A percentile compares a stretch with the other conserved stretches of the same genome.
Evolutionary conservation across 192 early-diverging fungal species (phyloP).

Genomic region (Helicostylum pulchrum): DNA sequence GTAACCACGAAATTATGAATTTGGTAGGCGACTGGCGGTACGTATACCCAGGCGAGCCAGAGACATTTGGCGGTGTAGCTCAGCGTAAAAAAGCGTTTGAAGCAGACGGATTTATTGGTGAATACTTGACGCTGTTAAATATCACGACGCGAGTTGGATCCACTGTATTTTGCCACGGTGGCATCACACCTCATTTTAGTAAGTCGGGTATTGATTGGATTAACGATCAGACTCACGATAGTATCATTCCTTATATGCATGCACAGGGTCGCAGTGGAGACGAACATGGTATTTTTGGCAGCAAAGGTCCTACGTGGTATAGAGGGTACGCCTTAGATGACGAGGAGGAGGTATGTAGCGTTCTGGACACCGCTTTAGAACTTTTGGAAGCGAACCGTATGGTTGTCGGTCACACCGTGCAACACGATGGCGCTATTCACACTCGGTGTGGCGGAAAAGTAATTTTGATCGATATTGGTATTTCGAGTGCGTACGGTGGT

Average conservation of each 20-base stretch:
- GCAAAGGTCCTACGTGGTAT: conserved; percentile 47
- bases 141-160: conserved; percentile 47
- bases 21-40: conserved; percentile 57
- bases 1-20: conserved; percentile 68
- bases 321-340: conserved; percentile 55
- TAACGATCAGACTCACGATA: conserved; percentile 39
- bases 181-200: conserved; percentile 35
- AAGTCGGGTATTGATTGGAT: conserved; percentile 44
- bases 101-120: conserved; percentile 52
- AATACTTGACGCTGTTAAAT: conserved; percentile 39
- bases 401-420: conserved; percentile 69
- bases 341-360: conserved; percentile 43
- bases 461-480: conserved; percentile 72
- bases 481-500: conserved; percentile 63
- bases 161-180: conserved; percentile 64
- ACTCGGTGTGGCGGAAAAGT: conserved; percentile 60
- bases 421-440: conserved; percentile 51
- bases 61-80: conserved; percentile 50
- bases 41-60: conserved; percentile 49
- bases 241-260: conserved; percentile 30
- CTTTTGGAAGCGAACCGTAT: conserved; percentile 60
- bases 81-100: conserved; percentile 45
- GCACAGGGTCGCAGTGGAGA: conserved; percentile 20
- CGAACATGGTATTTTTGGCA: conserved; percentile 32
- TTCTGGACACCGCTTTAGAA: conserved; percentile 44